Percentiles rank a stretch among this genome's conserved stretches.
These are phyloP conservation scores for Fusarium armeniacum DNA, from an alignment of 2,329 filamentous ascomycete species.

Conservation along the genomic window DNA sequence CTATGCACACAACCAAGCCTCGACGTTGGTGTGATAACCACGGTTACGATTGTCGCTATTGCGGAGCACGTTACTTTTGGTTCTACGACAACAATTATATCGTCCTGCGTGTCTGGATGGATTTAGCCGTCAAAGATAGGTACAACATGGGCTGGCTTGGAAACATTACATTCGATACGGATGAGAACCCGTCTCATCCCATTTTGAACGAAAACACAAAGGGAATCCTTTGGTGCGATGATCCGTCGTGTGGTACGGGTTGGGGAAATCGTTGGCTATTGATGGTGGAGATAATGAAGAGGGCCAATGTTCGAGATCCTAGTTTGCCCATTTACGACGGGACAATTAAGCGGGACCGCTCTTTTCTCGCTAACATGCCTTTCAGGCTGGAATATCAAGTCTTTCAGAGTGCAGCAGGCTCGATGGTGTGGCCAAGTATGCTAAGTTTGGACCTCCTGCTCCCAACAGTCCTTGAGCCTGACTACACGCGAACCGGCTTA, in stretches of 20 bases:
- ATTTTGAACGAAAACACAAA: conserved; percentile 13
- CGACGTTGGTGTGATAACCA: background rate
- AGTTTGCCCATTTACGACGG: too few relatives aligned
- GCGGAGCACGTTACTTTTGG: conserved; percentile 11
- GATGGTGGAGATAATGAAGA: conserved; percentile 8
- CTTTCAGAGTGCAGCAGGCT: background rate
- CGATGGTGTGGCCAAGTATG: too few relatives aligned
- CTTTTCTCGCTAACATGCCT: background rate
- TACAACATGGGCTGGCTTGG: conserved; percentile 10
- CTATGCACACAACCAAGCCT: fast-evolving
- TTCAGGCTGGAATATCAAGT: background rate
- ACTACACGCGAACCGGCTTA: too few relatives aligned
- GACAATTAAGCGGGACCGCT: too few relatives aligned
- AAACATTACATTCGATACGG: background rate
- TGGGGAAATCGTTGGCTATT: conserved; percentile 5
- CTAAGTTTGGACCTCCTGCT: too few relatives aligned
- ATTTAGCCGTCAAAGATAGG: too few relatives aligned
- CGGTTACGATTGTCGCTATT: background rate
- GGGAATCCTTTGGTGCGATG: conserved; percentile 17
- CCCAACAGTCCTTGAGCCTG: too few relatives aligned
- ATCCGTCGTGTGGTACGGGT: conserved; percentile 10
- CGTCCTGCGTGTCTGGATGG: fast-evolving
- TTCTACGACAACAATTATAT: background rate
- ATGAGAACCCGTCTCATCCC: background rate
- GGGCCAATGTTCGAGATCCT: background rate